These are phyloP conservation scores for Nemania sp. DNA, from an alignment of 2,329 filamentous ascomycete species.

Conservation along the genomic window DNA sequence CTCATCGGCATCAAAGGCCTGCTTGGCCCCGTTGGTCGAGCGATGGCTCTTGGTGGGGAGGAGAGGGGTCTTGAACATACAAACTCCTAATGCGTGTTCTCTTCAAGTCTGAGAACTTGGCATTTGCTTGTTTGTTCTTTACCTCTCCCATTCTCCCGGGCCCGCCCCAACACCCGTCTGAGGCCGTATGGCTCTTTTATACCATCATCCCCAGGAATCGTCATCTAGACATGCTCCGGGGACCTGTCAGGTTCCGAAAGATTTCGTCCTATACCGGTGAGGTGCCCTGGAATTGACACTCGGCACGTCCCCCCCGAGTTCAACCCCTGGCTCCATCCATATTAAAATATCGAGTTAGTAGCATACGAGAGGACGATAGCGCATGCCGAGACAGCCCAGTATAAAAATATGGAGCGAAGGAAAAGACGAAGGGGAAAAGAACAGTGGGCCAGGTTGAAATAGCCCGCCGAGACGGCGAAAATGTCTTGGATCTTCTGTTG, in stretches of 20 bases:
- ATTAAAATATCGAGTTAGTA: constrained; percentile 8
- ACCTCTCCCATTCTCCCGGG: background rate
- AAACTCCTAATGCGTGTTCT: background rate
- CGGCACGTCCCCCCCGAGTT: background rate
- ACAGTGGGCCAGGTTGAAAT: constrained; percentile 68
- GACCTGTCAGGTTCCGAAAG: background rate
- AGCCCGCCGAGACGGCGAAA: constrained; percentile 61
- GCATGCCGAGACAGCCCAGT: background rate
- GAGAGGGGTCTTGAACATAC: background rate
- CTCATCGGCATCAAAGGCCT: background rate
- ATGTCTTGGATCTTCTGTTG: constrained; percentile 75
- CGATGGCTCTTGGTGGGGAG: background rate
- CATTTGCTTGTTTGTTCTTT: background rate
- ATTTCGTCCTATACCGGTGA: background rate
- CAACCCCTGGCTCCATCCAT: background rate
- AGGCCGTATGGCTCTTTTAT: background rate
- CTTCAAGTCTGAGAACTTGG: background rate
- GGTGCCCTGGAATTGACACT: background rate
- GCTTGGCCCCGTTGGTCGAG: background rate
- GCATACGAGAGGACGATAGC: background rate
- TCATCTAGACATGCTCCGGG: background rate
- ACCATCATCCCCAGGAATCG: background rate
- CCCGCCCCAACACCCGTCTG: background rate
- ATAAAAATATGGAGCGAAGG: constrained; percentile 4
- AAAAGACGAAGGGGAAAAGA: constrained; percentile 36